phyloP scores from a whole-genome alignment of 2,329 filamentous ascomycete genomes.

The Hypoxylon sp. region DNA sequence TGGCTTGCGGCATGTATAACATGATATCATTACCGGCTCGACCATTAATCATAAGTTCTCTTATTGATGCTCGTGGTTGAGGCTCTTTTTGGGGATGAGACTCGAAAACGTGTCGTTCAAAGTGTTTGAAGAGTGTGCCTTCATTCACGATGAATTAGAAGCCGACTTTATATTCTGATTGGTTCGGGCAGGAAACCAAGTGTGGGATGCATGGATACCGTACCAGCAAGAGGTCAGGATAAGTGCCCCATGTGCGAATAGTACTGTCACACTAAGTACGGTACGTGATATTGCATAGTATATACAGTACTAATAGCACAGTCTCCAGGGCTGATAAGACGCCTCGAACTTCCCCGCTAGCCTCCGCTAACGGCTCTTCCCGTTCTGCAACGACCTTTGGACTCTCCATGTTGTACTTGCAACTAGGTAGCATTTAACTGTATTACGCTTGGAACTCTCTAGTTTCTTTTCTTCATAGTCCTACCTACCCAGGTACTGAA shows the following conservation, averaged over 20 bases:
- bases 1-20: conserved; percentile 11
- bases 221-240: too few species aligned
- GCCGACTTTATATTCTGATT: neutral
- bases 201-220: too few species aligned
- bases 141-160: neutral
- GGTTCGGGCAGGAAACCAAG: neutral
- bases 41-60: neutral
- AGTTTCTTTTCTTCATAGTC: neutral
- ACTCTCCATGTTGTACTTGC: neutral
- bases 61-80: conserved; percentile 19
- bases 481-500: too few species aligned
- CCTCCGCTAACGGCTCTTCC: neutral
- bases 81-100: conserved; percentile 11
- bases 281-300: too few species aligned
- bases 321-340: too few species aligned
- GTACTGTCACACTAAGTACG: too few species aligned
- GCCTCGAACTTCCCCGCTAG: too few species aligned
- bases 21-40: conserved; percentile 1
- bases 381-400: neutral
- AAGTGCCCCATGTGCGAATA: too few species aligned
- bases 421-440: too few species aligned
- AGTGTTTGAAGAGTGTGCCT: neutral
- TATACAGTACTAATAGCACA: too few species aligned
- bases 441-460: neutral
- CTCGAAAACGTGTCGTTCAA: neutral